phyloP scores from a whole-genome alignment of 306 rosid species.

The Pyrus communis region DNA sequence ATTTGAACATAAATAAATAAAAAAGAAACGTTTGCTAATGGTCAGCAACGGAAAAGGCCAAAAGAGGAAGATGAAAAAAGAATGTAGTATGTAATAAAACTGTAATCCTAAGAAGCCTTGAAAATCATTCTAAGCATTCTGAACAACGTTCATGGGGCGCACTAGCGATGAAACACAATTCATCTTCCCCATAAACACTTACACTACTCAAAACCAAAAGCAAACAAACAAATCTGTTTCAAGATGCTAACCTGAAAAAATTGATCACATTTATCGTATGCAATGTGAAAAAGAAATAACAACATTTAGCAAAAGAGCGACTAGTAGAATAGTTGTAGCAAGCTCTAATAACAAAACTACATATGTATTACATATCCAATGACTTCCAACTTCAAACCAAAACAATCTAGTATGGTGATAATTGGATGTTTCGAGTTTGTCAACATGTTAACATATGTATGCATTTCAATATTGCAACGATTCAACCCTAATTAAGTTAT shows the following conservation, averaged over 20 bases:
- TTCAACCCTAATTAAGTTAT: conserved; percentile 23
- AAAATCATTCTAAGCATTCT: not conserved
- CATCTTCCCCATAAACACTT: not conserved
- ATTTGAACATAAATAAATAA: not conserved
- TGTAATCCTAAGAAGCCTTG: not conserved
- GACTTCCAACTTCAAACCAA: too few species aligned
- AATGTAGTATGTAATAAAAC: not conserved
- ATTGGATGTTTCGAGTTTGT: too few species aligned
- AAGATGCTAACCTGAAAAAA: not conserved
- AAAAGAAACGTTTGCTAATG: not conserved
- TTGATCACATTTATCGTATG: too few species aligned
- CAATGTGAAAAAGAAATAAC: too few species aligned
- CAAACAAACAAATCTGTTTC: not conserved
- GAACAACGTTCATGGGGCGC: not conserved
- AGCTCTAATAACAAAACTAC: too few species aligned
- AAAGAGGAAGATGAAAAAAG: not conserved
- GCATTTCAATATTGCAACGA: too few species aligned
- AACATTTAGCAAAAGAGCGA: too few species aligned
- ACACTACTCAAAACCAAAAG: not conserved
- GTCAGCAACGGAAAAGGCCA: too few species aligned
- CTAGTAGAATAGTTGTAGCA: too few species aligned
- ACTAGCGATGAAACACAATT: not conserved
- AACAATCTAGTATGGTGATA: too few species aligned
- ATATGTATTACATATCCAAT: too few species aligned
- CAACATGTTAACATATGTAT: too few species aligned